Conservation (phyloP, 2,329 filamentous ascomycete genomes). For the Didymella arachidicola region DNA sequence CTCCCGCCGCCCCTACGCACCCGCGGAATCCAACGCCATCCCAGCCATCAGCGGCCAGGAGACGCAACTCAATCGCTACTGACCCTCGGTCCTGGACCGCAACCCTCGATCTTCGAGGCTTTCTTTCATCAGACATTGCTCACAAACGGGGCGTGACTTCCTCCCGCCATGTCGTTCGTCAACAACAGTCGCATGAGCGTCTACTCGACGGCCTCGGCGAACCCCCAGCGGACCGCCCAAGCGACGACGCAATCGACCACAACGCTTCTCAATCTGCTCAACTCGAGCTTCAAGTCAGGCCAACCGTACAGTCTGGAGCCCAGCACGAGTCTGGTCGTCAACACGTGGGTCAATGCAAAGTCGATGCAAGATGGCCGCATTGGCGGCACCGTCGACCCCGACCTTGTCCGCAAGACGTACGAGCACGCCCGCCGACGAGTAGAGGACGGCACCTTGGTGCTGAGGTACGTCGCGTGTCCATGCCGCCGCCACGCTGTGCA, state of each 20-base stretch:
- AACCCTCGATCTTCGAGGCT: constrained; percentile 5
- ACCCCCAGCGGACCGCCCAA: constrained; percentile 63
- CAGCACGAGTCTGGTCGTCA: constrained; percentile 89
- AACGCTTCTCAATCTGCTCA: constrained; percentile 88
- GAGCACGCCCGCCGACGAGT: constrained; percentile 94
- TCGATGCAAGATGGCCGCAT: constrained; percentile 73
- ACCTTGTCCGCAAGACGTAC: constrained; percentile 84
- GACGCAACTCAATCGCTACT: constrained; percentile 23
- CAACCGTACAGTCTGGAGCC: constrained; percentile 88
- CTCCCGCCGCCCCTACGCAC: constrained; percentile 12
- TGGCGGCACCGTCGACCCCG: constrained; percentile 81
- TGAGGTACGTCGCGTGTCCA: constrained; percentile 69
- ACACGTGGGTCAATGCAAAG: constrained; percentile 89
- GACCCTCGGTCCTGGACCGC: constrained; percentile 21
- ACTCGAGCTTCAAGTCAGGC: constrained; percentile 83
- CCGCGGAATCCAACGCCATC: constrained; percentile 15
- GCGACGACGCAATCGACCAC: constrained; percentile 86
- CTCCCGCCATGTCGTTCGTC: constrained; percentile 59
- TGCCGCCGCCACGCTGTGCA: background rate
- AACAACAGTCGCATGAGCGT: constrained; percentile 66
- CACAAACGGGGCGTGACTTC: constrained; percentile 34
- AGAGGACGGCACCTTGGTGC: constrained; percentile 90
- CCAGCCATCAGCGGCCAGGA: constrained; percentile 16
- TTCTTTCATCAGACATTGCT: too few relatives aligned
- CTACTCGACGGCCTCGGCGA: constrained; percentile 68